Percentiles rank a stretch among this genome's conserved stretches.
These are phyloP conservation scores for Tetrapisispora iriomotensis DNA, from an alignment of 805 yeast species.

Conservation along the genomic window DNA sequence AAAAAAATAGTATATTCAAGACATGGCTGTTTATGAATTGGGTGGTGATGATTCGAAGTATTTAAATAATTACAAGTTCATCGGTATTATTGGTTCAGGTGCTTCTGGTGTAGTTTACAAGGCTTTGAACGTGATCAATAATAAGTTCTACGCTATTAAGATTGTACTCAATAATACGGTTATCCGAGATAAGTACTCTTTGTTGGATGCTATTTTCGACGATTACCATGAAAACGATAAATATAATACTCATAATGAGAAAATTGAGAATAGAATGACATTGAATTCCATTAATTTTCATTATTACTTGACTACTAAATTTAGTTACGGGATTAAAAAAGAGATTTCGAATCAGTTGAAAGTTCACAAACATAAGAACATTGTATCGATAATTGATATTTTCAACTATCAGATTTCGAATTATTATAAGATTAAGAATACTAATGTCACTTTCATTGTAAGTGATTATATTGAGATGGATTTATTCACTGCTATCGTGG, in stretches of 20 bases:
- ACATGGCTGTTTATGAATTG: neutral
- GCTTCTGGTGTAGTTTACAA: constrained; percentile 76
- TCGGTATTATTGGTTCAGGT: constrained; percentile 50
- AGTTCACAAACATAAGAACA: constrained; percentile 71
- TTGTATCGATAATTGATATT: constrained; percentile 66
- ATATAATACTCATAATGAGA: constrained; percentile 6
- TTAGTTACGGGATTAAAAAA: constrained; percentile 19
- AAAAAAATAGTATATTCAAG: neutral
- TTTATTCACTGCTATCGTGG: constrained; percentile 77
- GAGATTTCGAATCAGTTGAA: constrained; percentile 67
- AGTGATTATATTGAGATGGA: constrained; percentile 89
- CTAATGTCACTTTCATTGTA: constrained; percentile 49
- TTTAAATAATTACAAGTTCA: constrained; percentile 2
- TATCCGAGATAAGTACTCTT: constrained; percentile 16
- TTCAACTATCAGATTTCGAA: constrained; percentile 34
- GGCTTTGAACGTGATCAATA: constrained; percentile 46
- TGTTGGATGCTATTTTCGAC: constrained; percentile 10
- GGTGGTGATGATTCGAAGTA: neutral
- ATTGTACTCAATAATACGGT: constrained; percentile 41
- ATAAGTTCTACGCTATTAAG: constrained; percentile 57
- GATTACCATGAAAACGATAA: constrained; percentile 1
- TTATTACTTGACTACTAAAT: neutral
- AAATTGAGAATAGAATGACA: constrained; percentile 30
- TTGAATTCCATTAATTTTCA: constrained; percentile 28
- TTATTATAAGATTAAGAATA: constrained; percentile 1